Conservation (phyloP, 176 grass and related monocot genomes). For the Oryza australiensis region DNA sequence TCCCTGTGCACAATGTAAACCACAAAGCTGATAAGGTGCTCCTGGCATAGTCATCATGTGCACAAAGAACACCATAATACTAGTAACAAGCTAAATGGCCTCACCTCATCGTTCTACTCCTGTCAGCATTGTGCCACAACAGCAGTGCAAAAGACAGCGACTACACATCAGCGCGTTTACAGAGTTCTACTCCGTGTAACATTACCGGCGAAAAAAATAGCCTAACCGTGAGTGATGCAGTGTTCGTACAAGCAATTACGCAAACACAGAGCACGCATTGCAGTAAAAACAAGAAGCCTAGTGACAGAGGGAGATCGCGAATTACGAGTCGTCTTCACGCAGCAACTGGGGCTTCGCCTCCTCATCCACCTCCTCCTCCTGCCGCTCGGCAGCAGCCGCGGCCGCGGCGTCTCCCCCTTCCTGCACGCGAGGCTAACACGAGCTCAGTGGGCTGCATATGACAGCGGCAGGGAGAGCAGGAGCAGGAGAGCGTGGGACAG, state of each 20-base stretch:
- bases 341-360: constrained; percentile 25
- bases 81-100: background rate
- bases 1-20: background rate
- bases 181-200: constrained; percentile 22
- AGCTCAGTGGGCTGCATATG: background rate
- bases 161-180: background rate
- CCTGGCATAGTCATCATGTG: background rate
- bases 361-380: background rate
- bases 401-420: constrained; percentile 19
- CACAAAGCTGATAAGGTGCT: constrained; percentile 2
- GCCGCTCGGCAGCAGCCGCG: constrained; percentile 1
- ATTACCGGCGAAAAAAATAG: background rate
- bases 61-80: background rate
- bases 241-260: constrained; percentile 16
- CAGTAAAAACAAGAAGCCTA: background rate
- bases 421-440: constrained; percentile 28
- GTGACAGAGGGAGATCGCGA: constrained; percentile 4
- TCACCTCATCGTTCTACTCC: constrained; percentile 14
- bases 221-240: background rate
- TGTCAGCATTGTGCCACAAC: background rate
- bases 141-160: background rate
- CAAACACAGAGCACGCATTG: constrained; percentile 6
- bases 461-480: background rate
- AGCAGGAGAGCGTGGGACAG: background rate
- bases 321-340: constrained; percentile 39